phyloP scores from a whole-genome alignment of 1,284 basidiomycete species.

The Ustilago lituana region DNA sequence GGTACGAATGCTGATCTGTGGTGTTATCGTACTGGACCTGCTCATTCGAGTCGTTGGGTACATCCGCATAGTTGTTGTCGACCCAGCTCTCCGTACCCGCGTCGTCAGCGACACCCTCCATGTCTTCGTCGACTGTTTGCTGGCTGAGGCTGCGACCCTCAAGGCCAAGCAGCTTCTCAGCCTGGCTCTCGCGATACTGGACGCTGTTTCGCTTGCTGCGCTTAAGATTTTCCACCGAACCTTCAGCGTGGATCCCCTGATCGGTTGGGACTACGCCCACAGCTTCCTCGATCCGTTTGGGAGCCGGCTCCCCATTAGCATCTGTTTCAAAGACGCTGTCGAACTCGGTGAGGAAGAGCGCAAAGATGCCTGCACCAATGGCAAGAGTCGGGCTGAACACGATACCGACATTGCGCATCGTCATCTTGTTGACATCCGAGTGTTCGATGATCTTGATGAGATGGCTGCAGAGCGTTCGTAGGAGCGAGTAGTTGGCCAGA shows the following conservation, averaged over 20 bases:
- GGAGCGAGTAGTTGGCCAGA: constrained; percentile 88
- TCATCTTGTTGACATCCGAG: constrained; percentile 94
- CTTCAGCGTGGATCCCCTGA: not conserved
- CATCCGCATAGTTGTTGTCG: not conserved
- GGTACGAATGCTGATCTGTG: not conserved
- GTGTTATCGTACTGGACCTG: constrained; percentile 13
- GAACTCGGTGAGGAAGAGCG: constrained; percentile 61
- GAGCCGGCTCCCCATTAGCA: constrained; percentile 53
- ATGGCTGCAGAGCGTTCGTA: constrained; percentile 93
- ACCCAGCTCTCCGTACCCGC: constrained; percentile 15
- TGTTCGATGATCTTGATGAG: constrained; percentile 94
- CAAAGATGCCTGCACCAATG: constrained; percentile 63
- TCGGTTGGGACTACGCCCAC: constrained; percentile 1
- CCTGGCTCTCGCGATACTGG: constrained; percentile 40
- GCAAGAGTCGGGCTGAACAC: constrained; percentile 72
- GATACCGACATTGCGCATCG: constrained; percentile 96
- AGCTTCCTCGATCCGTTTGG: constrained; percentile 47
- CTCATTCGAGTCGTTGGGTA: constrained; percentile 2
- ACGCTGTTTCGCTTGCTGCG: constrained; percentile 48
- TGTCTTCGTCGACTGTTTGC: constrained; percentile 31
- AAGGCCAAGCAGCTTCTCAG: constrained; percentile 46
- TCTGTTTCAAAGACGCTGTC: constrained; percentile 60
- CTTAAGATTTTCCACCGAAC: constrained; percentile 1
- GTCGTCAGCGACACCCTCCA: constrained; percentile 33
- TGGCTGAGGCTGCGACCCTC: constrained; percentile 40